phyloP scores from a whole-genome alignment of 768 basidiomycete species.

The Leucosporidium scottii region DNA sequence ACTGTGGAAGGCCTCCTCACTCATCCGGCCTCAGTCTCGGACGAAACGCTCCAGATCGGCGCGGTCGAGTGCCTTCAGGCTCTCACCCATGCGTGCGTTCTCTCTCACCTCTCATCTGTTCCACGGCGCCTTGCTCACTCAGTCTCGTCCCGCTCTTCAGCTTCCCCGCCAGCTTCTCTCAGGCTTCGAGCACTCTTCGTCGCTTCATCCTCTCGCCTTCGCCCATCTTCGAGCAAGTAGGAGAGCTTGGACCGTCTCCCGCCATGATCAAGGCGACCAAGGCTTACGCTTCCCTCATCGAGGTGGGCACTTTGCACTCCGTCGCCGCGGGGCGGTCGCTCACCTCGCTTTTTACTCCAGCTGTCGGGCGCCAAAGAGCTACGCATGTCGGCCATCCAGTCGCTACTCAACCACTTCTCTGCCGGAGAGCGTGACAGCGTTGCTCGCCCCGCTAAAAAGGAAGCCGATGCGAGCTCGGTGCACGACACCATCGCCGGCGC shows the following conservation, averaged over 20 bases:
- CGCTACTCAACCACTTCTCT: conserved; percentile 83
- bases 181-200: conserved; percentile 69
- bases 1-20: conserved; percentile 53
- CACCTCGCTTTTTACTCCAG: not conserved
- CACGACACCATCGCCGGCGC: not conserved
- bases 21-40: conserved; percentile 69
- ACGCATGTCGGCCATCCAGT: conserved; percentile 92
- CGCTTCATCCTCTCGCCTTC: conserved; percentile 82
- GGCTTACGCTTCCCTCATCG: conserved; percentile 81
- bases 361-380: conserved; percentile 70
- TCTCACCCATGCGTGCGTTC: conserved; percentile 66
- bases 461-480: not conserved
- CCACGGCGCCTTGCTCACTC: not conserved
- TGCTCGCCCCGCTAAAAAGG: not conserved
- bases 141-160: conserved; percentile 45
- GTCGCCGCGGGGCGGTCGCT: not conserved
- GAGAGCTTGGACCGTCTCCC: conserved; percentile 58
- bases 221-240: conserved; percentile 79
- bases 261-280: conserved; percentile 81
- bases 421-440: not conserved
- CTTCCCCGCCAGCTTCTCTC: conserved; percentile 69
- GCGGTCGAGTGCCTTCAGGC: conserved; percentile 78
- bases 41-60: conserved; percentile 79
- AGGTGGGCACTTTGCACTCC: conserved; percentile 47
- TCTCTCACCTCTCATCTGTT: not conserved